Percentiles rank a stretch among this genome's conserved stretches.
These are phyloP conservation scores for Hymenoscyphus occultus DNA, from an alignment of 2,329 filamentous ascomycete species.

Conservation along the genomic window DNA sequence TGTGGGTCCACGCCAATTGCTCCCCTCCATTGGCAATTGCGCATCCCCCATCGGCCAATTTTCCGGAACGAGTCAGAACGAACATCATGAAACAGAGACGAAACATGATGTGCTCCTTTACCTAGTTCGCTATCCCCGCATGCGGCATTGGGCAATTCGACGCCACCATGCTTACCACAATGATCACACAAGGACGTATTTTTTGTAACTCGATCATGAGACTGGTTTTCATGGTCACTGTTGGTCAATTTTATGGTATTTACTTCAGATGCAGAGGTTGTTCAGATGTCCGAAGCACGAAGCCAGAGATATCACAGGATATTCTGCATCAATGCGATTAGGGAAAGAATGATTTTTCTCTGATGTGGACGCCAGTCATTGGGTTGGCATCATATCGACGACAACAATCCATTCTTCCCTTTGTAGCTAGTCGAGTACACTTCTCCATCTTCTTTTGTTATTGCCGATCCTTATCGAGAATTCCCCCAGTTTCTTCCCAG, in stretches of 20 bases:
- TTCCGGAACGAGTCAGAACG: conserved; percentile 4
- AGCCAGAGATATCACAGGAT: neutral
- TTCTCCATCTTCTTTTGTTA: neutral
- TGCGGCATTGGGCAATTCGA: neutral
- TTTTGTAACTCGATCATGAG: neutral
- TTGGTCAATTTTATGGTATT: conserved; percentile 16
- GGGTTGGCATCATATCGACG: neutral
- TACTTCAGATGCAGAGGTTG: conserved; percentile 8
- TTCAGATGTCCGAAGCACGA: conserved; percentile 7
- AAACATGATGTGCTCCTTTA: neutral
- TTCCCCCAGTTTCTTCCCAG: conserved; percentile 7
- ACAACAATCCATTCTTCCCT: neutral
- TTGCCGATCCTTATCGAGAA: conserved; percentile 17
- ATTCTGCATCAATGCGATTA: neutral
- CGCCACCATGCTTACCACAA: neutral
- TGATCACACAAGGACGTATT: too few relatives aligned
- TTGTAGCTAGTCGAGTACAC: neutral
- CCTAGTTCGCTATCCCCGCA: neutral
- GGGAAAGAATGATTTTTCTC: neutral
- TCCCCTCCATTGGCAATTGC: neutral
- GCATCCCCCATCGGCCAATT: neutral
- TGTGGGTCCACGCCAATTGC: neutral
- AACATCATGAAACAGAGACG: conserved; percentile 1
- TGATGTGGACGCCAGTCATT: neutral
- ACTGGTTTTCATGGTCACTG: conserved; percentile 1